Base-by-base conservation (phyloP, 1,284 basidiomycete species). In the Austroboletus novae-zelandiae region DNA sequence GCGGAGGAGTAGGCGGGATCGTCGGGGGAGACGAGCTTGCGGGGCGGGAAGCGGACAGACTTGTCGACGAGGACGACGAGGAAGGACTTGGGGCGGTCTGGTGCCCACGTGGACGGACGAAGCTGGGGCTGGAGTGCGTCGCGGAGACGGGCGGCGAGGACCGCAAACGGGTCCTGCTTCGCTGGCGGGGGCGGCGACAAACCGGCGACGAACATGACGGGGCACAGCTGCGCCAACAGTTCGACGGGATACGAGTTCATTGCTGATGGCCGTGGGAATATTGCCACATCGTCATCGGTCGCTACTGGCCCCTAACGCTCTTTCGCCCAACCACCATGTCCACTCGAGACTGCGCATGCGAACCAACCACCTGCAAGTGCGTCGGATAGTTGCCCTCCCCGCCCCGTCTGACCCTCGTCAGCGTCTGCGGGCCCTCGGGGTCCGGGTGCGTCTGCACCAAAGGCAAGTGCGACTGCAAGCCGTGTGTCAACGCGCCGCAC, bases 171-270 rank as follows among this genome's bases (percentile, higher is more conserved):
- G 54, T 90, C 88, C 54, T 79, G 77, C 45, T 61, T 66, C 30
- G 58, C 40, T 17, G 68, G 61, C 45, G 72, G 68, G n/a, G 66
- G 54, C 11, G 34, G 5, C 7, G 25, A 27, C 25, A 97, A 79
- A 1, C 94, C 94, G 23, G 91, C 91, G 29, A 94, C 87, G 64
- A 96, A 96, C 89, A 97, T 90, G 45, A 96, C 83, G 23, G 94
- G 94, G 34, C 84, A 85, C 45, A 92, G 82, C 68, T 96, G 94
- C 40, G 81, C 77, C 56, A 95, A 75, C 51, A 94, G 74, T 71
- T 94, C 91, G 51, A 80, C 75, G 13, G 91, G 91, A 73, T 94
- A 94, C 25, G 91, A 92, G 69, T 94, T 94, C 92, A 94, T 94
- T 34, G 43, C n/a, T 42, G 40, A 41, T 34, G 35, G 17, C 29